A percentile compares a stretch with the other conserved stretches of the same genome.
phyloP scores from a whole-genome alignment of 768 basidiomycete genomes.

The Cystofilobasidium bisporidii region DNA sequence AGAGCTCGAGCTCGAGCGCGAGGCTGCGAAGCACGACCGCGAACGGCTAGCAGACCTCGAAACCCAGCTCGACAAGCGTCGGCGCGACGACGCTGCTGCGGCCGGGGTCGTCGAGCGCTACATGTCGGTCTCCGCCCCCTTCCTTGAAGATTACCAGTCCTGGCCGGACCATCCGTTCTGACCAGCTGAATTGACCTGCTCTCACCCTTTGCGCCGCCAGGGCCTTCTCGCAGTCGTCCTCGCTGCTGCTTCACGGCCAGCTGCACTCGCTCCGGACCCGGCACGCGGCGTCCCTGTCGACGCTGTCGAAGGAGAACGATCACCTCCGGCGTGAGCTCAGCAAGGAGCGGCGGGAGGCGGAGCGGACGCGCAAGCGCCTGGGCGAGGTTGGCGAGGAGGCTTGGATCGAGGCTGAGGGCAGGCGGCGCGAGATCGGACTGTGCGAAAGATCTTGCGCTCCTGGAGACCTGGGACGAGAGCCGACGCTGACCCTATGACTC shows the following conservation, averaged over 20 bases:
- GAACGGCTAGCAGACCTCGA: conserved; percentile 46
- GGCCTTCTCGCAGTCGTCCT: conserved; percentile 73
- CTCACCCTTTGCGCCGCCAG: conserved; percentile 40
- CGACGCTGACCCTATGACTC: too few species aligned
- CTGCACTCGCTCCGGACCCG: conserved; percentile 53
- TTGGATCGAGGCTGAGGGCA: conserved; percentile 60
- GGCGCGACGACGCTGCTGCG: conserved; percentile 61
- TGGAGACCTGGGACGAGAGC: too few species aligned
- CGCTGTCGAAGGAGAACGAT: conserved; percentile 49
- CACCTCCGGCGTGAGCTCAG: conserved; percentile 45
- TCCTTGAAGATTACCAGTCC: too few species aligned
- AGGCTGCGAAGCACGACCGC: conserved; percentile 44
- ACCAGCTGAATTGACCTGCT: not conserved
- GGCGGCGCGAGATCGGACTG: conserved; percentile 59
- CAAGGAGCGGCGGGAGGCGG: conserved; percentile 44
- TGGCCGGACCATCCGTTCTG: too few species aligned
- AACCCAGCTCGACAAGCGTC: conserved; percentile 50
- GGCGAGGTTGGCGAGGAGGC: conserved; percentile 65
- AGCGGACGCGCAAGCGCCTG: conserved; percentile 52
- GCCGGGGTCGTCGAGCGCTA: conserved; percentile 76
- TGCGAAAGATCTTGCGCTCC: too few species aligned
- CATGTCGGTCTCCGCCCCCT: conserved; percentile 67
- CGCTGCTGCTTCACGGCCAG: conserved; percentile 55
- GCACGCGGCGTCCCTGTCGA: conserved; percentile 54
- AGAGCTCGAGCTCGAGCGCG: conserved; percentile 47